Evolutionary conservation across 208 protist species (phyloP), one percentile per base, ranked within the genome.

Genomic region (Leishmania arabica): DNA sequence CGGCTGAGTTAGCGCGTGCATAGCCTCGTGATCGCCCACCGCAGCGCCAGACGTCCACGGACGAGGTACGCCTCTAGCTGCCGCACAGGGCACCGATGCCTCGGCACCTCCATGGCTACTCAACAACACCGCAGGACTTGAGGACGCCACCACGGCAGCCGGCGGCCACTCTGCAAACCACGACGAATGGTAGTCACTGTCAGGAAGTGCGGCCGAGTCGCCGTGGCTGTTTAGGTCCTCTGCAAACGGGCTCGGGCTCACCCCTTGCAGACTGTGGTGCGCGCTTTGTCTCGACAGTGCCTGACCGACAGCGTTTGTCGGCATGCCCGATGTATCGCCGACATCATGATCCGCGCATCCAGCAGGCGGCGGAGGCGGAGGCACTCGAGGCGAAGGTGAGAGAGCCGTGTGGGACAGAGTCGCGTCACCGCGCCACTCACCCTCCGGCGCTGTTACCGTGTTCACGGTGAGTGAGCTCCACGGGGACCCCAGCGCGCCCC

Each of bases 121-220:
- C 11, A 11, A 49, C 68, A 73, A 37, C 9, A 51, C 45, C 69
- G 31, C 69, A 45, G 69, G 45, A 31, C 13, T 73, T 53, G 69
- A 73, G 6, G 69, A 13, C 40, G 40, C 45, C 21, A 15, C 47
- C 45, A n/a, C 1, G 7, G 51, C 17, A 54, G 6, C 13, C 24
- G 47, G 72, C 34, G 69, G 51, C 47, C 49, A 56, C 72, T 76
- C 72, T 60, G 72, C 72, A 15, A 76, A 62, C 47, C 27, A 45
- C 3, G 72, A 62, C 49, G 60, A 47, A 47, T 62, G 51, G 34
- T 31, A 40, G 49, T 40, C 72, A 17, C 34, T 58, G n/a, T n/a
- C 51, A 27, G 51, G 51, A 24, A n/a, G n/a, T 62, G 51, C 49
- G 0, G 31, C 51, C 53, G 34, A 56, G 72, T 62, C n/a, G 34